Evolutionary conservation across 371 early-diverging fungal species (phyloP).

Genomic region (Coemansia sp.): DNA sequence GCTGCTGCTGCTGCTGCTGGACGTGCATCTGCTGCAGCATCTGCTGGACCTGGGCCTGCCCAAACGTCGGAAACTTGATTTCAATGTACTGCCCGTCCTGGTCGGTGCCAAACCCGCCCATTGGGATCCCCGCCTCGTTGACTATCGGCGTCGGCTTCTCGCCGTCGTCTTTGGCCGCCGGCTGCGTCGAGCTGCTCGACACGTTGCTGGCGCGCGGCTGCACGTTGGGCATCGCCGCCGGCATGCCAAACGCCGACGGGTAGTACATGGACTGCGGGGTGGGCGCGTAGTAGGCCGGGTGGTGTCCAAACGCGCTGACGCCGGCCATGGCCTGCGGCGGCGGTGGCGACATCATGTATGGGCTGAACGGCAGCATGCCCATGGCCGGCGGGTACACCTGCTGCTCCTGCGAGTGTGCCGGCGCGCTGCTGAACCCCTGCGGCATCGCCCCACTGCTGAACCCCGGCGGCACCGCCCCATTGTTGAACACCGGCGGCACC

Average conservation of each 20-base stretch:
- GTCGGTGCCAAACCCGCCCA: slow-evolving; percentile 43
- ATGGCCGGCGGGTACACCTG: slow-evolving; percentile 19
- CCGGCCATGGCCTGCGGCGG: slow-evolving; percentile 23
- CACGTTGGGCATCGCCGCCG: slow-evolving; percentile 12
- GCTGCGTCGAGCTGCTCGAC: slow-evolving; percentile 7
- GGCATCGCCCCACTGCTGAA: background rate
- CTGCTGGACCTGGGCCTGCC: slow-evolving; percentile 46
- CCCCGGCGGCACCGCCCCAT: background rate
- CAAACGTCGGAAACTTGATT: slow-evolving; percentile 49
- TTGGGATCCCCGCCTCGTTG: slow-evolving; percentile 25
- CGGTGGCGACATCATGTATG: slow-evolving; percentile 34
- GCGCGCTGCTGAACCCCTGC: background rate
- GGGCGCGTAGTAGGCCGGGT: slow-evolving; percentile 31
- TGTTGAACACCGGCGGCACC: slow-evolving; percentile 9
- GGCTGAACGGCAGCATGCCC: slow-evolving; percentile 27
- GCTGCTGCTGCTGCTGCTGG: slow-evolving; percentile 17
- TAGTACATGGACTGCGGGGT: slow-evolving; percentile 30
- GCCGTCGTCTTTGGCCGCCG: background rate
- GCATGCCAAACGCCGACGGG: slow-evolving; percentile 34
- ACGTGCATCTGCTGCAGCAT: slow-evolving; percentile 50
- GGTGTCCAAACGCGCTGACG: slow-evolving; percentile 40
- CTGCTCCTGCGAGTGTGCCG: slow-evolving; percentile 7
- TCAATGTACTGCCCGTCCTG: slow-evolving; percentile 49
- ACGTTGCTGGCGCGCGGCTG: slow-evolving; percentile 24
- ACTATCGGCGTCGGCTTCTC: slow-evolving; percentile 24